Evolutionary conservation across 257 asterid genomes (phyloP), one percentile per base, ranked within the genome.

Genomic region (Henckelia pumila): DNA sequence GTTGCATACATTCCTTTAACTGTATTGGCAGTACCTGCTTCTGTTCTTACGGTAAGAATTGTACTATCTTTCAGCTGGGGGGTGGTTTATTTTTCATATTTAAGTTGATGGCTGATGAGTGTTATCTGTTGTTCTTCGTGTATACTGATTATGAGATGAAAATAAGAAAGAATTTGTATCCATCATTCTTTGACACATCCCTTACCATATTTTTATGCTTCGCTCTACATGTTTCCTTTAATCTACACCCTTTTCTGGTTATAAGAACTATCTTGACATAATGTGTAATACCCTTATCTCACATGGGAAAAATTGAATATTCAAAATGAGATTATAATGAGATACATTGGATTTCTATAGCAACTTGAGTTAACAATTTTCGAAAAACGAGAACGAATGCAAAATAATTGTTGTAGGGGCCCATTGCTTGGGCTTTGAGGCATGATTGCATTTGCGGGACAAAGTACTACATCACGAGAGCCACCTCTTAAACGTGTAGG

Each of bases 11-110:
- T 83, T 63, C 85, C 88, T 53, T 60, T 94, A 63, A 94, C 99
- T 7, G 83, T 91, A 71, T 76, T 94, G 77, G 99, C 97, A 56
- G 97, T 94, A 75, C 99, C 99, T 69, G 99, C 99, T 73, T 94
- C 99, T 64, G 73, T 94, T 56, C 89, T 94, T 64, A 93, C 99
- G 65, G 99, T 94, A 82, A 77, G 72, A 75, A 69, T 68, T 47
- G 9, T 35, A 53, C 66, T 64, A 59, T 40, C 22, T 33, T 25
- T 2, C 32, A 16, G 6, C 17, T 2, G 50, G 49, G 9, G 52
- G 6, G 6, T 40, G 8, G 1, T 20, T 65, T 37, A 32, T 32
- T 44, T 14, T 37, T 13, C 6, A 16, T 14, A 44, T 44, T 13
- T 1, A 4, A 14, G 7, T 44, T 44, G 20, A 44, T 13, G 53